These are phyloP conservation scores for Micromonas commoda DNA, from an alignment of 139 green algal species.

Conservation along the genomic window DNA sequence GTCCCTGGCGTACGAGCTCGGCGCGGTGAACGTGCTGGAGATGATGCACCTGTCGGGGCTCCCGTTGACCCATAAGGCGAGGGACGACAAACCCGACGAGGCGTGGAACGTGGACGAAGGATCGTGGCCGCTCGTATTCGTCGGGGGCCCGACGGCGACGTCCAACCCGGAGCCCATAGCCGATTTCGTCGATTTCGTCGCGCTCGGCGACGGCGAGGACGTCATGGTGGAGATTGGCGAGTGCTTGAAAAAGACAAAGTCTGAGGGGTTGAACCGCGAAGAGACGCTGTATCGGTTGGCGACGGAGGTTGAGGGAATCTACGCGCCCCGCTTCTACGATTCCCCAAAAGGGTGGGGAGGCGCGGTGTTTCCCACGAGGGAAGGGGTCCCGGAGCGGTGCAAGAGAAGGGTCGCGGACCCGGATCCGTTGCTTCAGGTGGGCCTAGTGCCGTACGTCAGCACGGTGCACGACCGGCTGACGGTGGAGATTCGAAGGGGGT, in stretches of 20 bases:
- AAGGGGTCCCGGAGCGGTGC: slow-evolving; percentile 51
- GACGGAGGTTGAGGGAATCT: slow-evolving; percentile 53
- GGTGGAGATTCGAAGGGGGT: slow-evolving; percentile 64
- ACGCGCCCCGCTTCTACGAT: slow-evolving; percentile 72
- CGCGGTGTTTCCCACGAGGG: slow-evolving; percentile 53
- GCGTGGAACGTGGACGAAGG: slow-evolving; percentile 47
- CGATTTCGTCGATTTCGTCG: slow-evolving; percentile 69
- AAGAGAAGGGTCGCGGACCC: slow-evolving; percentile 52
- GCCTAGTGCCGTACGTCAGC: slow-evolving; percentile 59
- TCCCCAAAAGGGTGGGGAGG: slow-evolving; percentile 48
- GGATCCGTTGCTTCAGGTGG: slow-evolving; percentile 63
- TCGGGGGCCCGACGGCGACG: slow-evolving; percentile 61
- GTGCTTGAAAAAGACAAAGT: slow-evolving; percentile 48
- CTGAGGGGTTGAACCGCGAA: slow-evolving; percentile 45
- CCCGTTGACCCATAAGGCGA: neutral
- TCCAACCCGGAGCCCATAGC: slow-evolving; percentile 68
- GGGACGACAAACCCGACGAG: slow-evolving; percentile 14
- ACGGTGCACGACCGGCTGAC: slow-evolving; percentile 67
- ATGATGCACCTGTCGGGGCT: slow-evolving; percentile 50
- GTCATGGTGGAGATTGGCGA: slow-evolving; percentile 51
- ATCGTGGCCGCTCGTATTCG: slow-evolving; percentile 56
- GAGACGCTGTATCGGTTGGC: slow-evolving; percentile 52
- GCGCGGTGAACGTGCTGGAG: slow-evolving; percentile 59
- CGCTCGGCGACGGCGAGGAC: slow-evolving; percentile 56
- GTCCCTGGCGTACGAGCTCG: slow-evolving; percentile 49